Conservation (phyloP, 345 rosid species). For the Eucalyptus sp. region DNA sequence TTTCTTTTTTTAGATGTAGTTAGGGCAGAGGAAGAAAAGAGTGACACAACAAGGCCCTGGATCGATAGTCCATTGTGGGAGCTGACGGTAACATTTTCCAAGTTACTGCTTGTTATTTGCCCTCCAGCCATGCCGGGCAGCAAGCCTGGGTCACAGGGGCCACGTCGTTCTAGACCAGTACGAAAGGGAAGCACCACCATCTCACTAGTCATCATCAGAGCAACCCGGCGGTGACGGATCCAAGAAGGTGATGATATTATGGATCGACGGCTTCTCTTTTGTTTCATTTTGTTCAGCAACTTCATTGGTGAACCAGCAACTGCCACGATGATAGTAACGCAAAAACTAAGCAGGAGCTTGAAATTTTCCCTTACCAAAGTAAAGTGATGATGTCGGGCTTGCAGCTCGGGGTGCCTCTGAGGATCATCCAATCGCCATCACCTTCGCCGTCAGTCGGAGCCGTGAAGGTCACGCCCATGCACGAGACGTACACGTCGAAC, state of each 20-base stretch:
- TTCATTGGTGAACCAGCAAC: background rate
- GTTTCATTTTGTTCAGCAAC: background rate
- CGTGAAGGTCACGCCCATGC: background rate
- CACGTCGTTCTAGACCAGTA: accelerated
- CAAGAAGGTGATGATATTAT: background rate
- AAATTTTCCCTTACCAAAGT: background rate
- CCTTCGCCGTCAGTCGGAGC: background rate
- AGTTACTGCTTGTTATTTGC: background rate
- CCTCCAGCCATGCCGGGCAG: background rate
- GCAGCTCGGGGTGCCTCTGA: background rate
- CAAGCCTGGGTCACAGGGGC: background rate
- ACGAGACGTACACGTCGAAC: background rate
- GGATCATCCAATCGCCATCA: background rate
- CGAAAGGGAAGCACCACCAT: accelerated
- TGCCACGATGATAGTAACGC: background rate
- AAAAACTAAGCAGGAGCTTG: background rate
- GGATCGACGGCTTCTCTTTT: background rate
- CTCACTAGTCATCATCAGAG: background rate
- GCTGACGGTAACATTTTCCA: background rate
- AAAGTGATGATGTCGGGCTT: background rate
- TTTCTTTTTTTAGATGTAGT: background rate
- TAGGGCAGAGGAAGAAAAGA: background rate
- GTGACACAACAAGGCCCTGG: background rate
- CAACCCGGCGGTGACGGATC: accelerated
- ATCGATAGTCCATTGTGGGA: background rate